phyloP scores from a whole-genome alignment of 257 asterid species.

The Gardenia jasminoides region DNA sequence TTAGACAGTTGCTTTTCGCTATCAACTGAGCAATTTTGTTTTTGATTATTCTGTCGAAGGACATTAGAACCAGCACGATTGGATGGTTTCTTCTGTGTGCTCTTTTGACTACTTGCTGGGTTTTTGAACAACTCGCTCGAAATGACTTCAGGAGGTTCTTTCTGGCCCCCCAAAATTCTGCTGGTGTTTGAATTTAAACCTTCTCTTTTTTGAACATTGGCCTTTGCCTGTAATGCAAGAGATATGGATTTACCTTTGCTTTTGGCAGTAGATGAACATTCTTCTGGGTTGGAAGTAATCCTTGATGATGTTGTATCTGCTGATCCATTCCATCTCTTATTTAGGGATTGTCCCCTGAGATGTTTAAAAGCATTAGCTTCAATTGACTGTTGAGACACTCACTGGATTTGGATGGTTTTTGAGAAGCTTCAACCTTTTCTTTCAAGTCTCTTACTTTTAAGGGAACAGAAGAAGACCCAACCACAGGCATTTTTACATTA shows the following conservation, averaged over 20 bases:
- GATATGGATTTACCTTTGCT: slow-evolving; percentile 69
- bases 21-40: slow-evolving; percentile 68
- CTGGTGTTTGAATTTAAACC: slow-evolving; percentile 34
- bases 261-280: slow-evolving; percentile 33
- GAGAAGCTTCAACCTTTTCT: slow-evolving; percentile 62
- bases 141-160: slow-evolving; percentile 43
- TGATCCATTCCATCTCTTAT: slow-evolving; percentile 47
- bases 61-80: slow-evolving; percentile 36
- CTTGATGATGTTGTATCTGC: slow-evolving; percentile 37
- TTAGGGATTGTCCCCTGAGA: slow-evolving; percentile 45
- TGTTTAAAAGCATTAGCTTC: slow-evolving; percentile 45
- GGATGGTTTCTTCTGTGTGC: slow-evolving; percentile 43
- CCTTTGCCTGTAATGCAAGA: slow-evolving; percentile 88
- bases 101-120: slow-evolving; percentile 46
- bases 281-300: slow-evolving; percentile 40
- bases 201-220: slow-evolving; percentile 81
- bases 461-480: slow-evolving; percentile 64
- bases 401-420: slow-evolving; percentile 41
- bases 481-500: slow-evolving; percentile 44
- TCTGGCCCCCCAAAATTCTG: slow-evolving; percentile 32
- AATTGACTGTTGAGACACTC: slow-evolving; percentile 45
- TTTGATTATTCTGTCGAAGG: slow-evolving; percentile 80
- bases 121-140: slow-evolving; percentile 42
- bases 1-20: slow-evolving; percentile 54
- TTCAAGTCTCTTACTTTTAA: slow-evolving; percentile 59